Percentiles rank a stretch among this genome's conserved stretches.
phyloP scores from a whole-genome alignment of 768 basidiomycete genomes.

The Serpula lacrymans region DNA sequence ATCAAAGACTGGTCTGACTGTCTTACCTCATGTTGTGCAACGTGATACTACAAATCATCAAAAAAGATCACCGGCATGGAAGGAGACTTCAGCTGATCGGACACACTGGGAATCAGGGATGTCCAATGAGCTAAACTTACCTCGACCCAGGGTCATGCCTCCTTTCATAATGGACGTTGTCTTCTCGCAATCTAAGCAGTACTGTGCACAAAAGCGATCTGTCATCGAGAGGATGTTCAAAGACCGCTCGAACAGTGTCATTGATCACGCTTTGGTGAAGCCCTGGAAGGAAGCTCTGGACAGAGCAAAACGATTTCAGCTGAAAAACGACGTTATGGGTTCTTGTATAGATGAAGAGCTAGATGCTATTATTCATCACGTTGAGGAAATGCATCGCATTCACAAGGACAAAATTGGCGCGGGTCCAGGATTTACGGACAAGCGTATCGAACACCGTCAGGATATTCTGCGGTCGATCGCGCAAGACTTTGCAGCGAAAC shows the following conservation, averaged over 20 bases:
- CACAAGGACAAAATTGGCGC: slow-evolving; percentile 20
- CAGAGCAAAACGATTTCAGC: slow-evolving; percentile 14
- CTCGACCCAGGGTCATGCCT: slow-evolving; percentile 7
- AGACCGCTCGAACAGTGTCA: background rate
- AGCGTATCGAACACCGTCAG: slow-evolving; percentile 44
- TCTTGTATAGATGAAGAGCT: slow-evolving; percentile 32
- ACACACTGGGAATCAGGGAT: background rate
- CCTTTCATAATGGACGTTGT: slow-evolving; percentile 30
- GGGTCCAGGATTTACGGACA: slow-evolving; percentile 31
- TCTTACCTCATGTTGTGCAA: slow-evolving; percentile 30
- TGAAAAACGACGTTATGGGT: slow-evolving; percentile 11
- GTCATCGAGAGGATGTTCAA: slow-evolving; percentile 1
- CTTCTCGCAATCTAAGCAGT: slow-evolving; percentile 4
- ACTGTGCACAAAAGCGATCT: slow-evolving; percentile 6
- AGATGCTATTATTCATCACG: slow-evolving; percentile 36
- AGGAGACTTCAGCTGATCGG: slow-evolving; percentile 5
- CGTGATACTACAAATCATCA: slow-evolving; percentile 25
- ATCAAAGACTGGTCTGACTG: slow-evolving; percentile 53
- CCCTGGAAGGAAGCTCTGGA: slow-evolving; percentile 37
- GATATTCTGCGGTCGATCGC: slow-evolving; percentile 45
- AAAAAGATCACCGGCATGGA: slow-evolving; percentile 26
- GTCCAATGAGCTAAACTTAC: slow-evolving; percentile 8
- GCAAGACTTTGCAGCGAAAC: slow-evolving; percentile 33
- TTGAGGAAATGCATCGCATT: slow-evolving; percentile 26
- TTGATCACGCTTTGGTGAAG: slow-evolving; percentile 15